These are phyloP conservation scores for Trichoderma simmonsii DNA, from an alignment of 2,329 filamentous ascomycete genomes.

Conservation along the genomic window DNA sequence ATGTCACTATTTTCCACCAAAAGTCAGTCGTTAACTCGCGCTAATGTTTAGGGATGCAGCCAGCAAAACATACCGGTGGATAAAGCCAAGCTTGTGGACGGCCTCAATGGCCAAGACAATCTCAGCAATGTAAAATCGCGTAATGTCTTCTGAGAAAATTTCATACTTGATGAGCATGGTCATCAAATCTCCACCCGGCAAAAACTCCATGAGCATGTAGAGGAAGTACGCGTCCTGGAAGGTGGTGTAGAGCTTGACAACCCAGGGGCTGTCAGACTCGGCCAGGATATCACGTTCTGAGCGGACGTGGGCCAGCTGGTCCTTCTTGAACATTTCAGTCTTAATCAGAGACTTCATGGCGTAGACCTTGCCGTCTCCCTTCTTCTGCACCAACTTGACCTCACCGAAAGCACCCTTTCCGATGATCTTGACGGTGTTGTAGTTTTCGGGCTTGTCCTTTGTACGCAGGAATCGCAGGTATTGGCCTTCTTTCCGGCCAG, in stretches of 20 bases:
- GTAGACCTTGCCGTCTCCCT: constrained; percentile 94
- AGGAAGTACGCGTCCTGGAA: constrained; percentile 96
- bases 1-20: constrained; percentile 67
- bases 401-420: constrained; percentile 98
- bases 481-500: constrained; percentile 83
- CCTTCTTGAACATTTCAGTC: constrained; percentile 99
- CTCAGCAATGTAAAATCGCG: constrained; percentile 98
- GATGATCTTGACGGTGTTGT: constrained; percentile 95
- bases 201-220: constrained; percentile 99
- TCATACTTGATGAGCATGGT: constrained; percentile 99
- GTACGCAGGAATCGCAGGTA: constrained; percentile 93
- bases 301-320: constrained; percentile 94
- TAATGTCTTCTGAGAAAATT: constrained; percentile 98
- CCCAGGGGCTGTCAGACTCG: constrained; percentile 99
- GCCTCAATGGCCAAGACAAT: constrained; percentile 98
- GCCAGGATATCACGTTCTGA: constrained; percentile 96
- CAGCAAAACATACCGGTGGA: constrained; percentile 72
- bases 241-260: constrained; percentile 96
- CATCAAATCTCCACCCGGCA: constrained; percentile 97
- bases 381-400: constrained; percentile 95
- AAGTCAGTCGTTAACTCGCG: not conserved
- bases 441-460: constrained; percentile 90
- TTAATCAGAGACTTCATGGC: constrained; percentile 98
- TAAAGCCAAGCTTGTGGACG: constrained; percentile 95
- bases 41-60: not conserved